Conservation (phyloP, 1,284 basidiomycete species). For the Filobasidium uniguttulatum region DNA sequence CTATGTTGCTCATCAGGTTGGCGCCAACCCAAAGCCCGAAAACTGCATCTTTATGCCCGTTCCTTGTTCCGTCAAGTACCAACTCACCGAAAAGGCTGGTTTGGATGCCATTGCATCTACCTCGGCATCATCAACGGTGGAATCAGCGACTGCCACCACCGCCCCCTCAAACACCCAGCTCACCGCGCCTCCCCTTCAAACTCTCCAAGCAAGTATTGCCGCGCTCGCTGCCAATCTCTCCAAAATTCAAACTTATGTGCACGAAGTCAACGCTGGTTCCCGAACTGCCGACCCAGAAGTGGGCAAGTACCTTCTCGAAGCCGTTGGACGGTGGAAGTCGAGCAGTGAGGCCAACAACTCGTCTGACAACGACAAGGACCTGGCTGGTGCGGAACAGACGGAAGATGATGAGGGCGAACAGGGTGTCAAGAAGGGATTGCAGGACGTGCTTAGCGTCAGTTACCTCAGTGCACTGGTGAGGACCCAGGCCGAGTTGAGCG, state of each 20-base stretch:
- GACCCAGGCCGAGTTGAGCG: conserved; percentile 84
- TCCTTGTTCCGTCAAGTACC: conserved; percentile 64
- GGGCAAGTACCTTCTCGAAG: conserved; percentile 84
- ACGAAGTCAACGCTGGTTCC: conserved; percentile 63
- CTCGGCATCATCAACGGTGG: conserved; percentile 12
- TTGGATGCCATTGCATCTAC: not conserved
- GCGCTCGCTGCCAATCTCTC: conserved; percentile 38
- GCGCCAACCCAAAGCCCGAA: conserved; percentile 73
- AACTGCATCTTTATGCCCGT: conserved; percentile 85
- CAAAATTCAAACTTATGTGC: conserved; percentile 70
- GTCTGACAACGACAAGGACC: conserved; percentile 18
- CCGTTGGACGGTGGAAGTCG: conserved; percentile 47
- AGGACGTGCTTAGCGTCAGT: conserved; percentile 88
- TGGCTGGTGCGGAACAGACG: conserved; percentile 1
- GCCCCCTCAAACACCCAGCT: conserved; percentile 22
- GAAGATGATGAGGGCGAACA: conserved; percentile 29
- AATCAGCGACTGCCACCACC: conserved; percentile 35
- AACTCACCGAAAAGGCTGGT: conserved; percentile 67
- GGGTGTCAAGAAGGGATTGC: conserved; percentile 34
- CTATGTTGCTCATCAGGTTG: conserved; percentile 53
- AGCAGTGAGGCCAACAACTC: conserved; percentile 37
- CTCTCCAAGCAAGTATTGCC: conserved; percentile 33
- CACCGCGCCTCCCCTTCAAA: conserved; percentile 27
- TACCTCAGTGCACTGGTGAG: conserved; percentile 90
- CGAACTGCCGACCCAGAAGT: conserved; percentile 71